Evolutionary conservation across 495 filamentous ascomycete species (phyloP).

Genomic region (Cercophora newfieldiana): DNA sequence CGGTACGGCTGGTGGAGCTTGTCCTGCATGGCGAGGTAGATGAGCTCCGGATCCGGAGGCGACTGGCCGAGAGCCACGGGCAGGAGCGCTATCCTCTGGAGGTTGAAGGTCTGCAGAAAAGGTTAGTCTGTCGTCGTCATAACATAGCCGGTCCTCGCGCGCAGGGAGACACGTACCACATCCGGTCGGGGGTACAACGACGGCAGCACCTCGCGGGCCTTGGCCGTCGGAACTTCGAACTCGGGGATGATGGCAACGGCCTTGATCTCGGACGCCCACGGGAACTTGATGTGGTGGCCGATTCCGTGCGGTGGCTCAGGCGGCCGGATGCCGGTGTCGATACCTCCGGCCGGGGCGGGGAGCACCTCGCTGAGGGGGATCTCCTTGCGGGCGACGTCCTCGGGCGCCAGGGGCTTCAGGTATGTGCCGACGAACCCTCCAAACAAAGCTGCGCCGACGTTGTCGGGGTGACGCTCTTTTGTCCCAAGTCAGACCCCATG

Average conservation of each 20-base stretch:
- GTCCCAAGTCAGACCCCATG: not conserved
- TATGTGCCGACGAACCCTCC: constrained; percentile 98
- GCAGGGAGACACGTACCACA: constrained; percentile 54
- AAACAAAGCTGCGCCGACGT: constrained; percentile 90
- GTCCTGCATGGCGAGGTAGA: constrained; percentile 97
- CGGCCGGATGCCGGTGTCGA: constrained; percentile 79
- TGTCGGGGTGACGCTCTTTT: constrained; percentile 89
- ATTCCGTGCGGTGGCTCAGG: constrained; percentile 88
- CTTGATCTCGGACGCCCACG: constrained; percentile 90
- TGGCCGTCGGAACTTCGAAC: constrained; percentile 88
- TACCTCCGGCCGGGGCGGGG: constrained; percentile 78
- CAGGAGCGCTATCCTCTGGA: constrained; percentile 86
- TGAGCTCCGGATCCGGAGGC: constrained; percentile 88
- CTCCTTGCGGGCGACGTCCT: constrained; percentile 81
- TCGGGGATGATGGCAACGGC: constrained; percentile 91
- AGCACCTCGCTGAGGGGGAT: constrained; percentile 96
- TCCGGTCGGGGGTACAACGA: constrained; percentile 72
- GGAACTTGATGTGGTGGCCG: constrained; percentile 90
- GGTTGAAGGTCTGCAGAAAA: constrained; percentile 73
- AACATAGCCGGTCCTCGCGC: not conserved
- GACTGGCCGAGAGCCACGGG: constrained; percentile 81
- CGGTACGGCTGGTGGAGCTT: constrained; percentile 95
- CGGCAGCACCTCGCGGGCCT: constrained; percentile 81
- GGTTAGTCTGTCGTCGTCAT: constrained; percentile 4
- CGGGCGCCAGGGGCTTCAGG: constrained; percentile 81